Evolutionary conservation across 192 early-diverging fungal genomes (phyloP).

Genomic region (Coemansia erecta): DNA sequence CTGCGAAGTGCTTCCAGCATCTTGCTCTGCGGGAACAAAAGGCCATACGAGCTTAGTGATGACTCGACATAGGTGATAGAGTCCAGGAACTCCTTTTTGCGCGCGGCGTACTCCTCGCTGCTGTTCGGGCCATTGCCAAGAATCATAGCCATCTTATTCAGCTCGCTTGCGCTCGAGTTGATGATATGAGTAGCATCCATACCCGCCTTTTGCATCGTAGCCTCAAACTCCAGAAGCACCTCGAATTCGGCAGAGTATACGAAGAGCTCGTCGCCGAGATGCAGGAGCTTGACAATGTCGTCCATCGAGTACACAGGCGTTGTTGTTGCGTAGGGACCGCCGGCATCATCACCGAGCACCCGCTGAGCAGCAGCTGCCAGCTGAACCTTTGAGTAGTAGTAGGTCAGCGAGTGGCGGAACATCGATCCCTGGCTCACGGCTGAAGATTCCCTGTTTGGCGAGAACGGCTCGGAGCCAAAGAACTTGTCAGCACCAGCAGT

Average conservation of each 20-base stretch:
- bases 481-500: background rate
- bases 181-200: conserved; percentile 6
- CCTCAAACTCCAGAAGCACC: conserved; percentile 37
- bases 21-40: conserved; percentile 1
- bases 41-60: conserved; percentile 9
- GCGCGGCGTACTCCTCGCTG: background rate
- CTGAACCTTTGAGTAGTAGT: conserved; percentile 13
- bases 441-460: background rate
- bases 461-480: background rate
- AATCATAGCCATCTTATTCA: background rate
- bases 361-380: conserved; percentile 20
- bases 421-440: conserved; percentile 4
- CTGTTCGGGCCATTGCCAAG: background rate
- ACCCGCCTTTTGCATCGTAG: conserved; percentile 2
- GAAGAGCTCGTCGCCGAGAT: conserved; percentile 38
- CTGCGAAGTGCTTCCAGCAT: background rate
- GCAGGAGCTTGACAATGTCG: conserved; percentile 29
- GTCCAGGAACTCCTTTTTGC: background rate
- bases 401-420: conserved; percentile 21
- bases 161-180: background rate
- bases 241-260: conserved; percentile 45
- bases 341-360: conserved; percentile 12
- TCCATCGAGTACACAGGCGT: conserved; percentile 11
- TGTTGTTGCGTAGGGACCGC: background rate
- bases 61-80: background rate